These are phyloP conservation scores for Diatrype stigma DNA, from an alignment of 2,329 filamentous ascomycete species.

Conservation along the genomic window DNA sequence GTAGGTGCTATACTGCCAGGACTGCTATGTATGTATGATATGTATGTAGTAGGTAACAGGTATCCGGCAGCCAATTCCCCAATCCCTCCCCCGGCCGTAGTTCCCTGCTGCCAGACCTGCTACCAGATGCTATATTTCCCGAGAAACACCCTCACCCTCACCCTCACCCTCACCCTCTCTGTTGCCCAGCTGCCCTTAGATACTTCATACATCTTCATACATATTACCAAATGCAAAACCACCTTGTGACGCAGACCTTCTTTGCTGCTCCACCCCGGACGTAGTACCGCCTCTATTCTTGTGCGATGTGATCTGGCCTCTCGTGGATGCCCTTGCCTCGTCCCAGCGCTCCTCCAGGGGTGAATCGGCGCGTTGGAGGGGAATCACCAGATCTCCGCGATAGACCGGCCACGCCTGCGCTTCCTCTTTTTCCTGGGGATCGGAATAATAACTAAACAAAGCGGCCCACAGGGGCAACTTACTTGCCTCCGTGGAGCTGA, in stretches of 20 bases:
- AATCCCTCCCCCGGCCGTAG: too few species aligned
- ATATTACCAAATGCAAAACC: neutral
- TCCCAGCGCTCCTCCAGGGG: neutral
- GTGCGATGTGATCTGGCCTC: neutral
- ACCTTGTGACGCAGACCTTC: neutral
- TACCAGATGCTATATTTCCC: too few species aligned
- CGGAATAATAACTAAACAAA: neutral
- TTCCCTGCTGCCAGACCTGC: too few species aligned
- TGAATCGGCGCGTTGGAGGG: neutral
- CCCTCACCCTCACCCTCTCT: too few species aligned
- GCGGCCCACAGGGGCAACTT: neutral
- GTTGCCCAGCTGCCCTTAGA: too few species aligned
- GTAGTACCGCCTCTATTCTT: neutral
- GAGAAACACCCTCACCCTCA: too few species aligned
- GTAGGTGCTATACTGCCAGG: neutral
- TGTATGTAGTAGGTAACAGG: too few species aligned
- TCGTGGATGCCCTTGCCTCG: neutral
- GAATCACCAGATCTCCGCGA: neutral
- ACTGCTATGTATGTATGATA: neutral
- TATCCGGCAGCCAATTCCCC: too few species aligned
- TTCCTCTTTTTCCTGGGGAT: neutral
- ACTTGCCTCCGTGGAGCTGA: neutral
- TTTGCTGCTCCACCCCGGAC: neutral
- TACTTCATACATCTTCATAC: too few species aligned
- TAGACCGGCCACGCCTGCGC: too few species aligned